Evolutionary conservation across 441 rosid species (phyloP).

Genomic region (Euphorbia celastroides): DNA sequence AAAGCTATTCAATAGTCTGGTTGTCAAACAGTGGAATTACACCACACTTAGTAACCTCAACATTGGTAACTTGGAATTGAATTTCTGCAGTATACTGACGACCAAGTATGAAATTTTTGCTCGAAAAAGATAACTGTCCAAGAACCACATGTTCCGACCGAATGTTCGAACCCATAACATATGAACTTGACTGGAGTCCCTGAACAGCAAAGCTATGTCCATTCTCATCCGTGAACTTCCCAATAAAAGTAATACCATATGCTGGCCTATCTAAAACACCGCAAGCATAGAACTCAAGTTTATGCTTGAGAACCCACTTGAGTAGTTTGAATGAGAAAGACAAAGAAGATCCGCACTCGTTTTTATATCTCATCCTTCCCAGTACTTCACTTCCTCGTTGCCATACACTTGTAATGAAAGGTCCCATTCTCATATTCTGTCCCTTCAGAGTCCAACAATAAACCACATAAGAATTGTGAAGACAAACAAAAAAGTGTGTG

Average conservation of each 20-base stretch:
- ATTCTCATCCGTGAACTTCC: background rate
- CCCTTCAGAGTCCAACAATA: background rate
- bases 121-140: too few relatives aligned
- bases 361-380: background rate
- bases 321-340: background rate
- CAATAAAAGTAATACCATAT: too few relatives aligned
- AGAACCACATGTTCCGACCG: too few relatives aligned
- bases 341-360: background rate
- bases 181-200: too few relatives aligned
- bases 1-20: too few relatives aligned
- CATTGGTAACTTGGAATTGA: too few relatives aligned
- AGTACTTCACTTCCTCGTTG: conserved; percentile 3
- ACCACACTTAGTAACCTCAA: too few relatives aligned
- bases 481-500: background rate
- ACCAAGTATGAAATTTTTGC: too few relatives aligned
- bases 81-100: too few relatives aligned
- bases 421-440: background rate
- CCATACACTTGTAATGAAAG: background rate
- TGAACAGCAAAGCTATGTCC: too few relatives aligned
- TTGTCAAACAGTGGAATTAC: too few relatives aligned
- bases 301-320: background rate
- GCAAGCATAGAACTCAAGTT: background rate
- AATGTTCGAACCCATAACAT: too few relatives aligned
- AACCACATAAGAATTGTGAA: background rate
- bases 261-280: background rate